These are phyloP conservation scores for Solidago caesia DNA, from an alignment of 129 eudicot species.

Conservation along the genomic window DNA sequence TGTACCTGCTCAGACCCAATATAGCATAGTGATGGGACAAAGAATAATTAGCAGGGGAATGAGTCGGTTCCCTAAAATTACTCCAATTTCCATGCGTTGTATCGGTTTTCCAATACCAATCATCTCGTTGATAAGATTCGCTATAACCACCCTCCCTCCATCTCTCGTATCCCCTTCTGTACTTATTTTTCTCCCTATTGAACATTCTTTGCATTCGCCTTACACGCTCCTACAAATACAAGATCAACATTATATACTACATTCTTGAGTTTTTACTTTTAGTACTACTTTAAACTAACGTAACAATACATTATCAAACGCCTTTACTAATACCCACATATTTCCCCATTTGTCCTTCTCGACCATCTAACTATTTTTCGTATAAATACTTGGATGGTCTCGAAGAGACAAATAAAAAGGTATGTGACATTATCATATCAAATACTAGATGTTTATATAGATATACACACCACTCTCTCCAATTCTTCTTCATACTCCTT, in stretches of 20 bases:
- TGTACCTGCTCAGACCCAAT: conserved; percentile 90
- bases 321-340: no score
- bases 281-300: background rate
- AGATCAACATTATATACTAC: background rate
- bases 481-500: conserved; percentile 88
- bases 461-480: conserved; percentile 88
- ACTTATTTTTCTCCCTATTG: conserved; percentile 75
- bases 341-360: no score
- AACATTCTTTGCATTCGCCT: conserved; percentile 94
- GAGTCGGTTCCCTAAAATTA: conserved; percentile 50
- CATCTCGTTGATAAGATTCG: conserved; percentile 71
- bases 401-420: no score
- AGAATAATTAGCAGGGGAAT: conserved; percentile 39
- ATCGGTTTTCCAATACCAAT: conserved; percentile 85
- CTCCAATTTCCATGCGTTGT: conserved; percentile 42
- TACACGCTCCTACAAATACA: conserved; percentile 62
- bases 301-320: background rate
- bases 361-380: no score
- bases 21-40: conserved; percentile 86
- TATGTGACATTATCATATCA: no score
- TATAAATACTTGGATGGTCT: no score
- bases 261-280: no score
- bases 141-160: conserved; percentile 63
- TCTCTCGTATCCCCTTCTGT: conserved; percentile 69
- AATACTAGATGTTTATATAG: no score